Conservation (phyloP, 176 grass and related monocot genomes). For the Hordeum vulgare region DNA sequence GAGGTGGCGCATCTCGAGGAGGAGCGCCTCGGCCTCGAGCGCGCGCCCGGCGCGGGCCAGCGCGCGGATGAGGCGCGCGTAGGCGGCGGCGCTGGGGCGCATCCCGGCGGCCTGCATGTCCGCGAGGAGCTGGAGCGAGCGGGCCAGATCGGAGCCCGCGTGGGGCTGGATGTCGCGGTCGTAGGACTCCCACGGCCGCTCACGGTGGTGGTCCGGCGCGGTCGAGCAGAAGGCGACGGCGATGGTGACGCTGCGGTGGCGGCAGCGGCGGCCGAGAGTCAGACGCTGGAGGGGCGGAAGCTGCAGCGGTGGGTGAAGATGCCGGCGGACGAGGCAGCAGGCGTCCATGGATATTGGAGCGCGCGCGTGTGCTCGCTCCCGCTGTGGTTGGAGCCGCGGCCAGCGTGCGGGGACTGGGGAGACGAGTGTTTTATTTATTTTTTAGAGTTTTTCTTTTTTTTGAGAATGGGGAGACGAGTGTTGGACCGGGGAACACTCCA, state of each 20-base stretch:
- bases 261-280: background rate
- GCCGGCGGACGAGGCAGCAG: background rate
- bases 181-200: constrained; percentile 68
- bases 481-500: too few relatives aligned
- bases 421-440: too few relatives aligned
- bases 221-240: background rate
- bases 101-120: constrained; percentile 52
- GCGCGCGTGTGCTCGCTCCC: background rate
- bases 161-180: constrained; percentile 43
- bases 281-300: background rate
- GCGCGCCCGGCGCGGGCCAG: constrained; percentile 47
- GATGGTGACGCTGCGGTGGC: background rate
- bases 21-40: constrained; percentile 72
- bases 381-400: background rate
- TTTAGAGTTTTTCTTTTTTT: too few relatives aligned
- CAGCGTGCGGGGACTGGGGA: too few relatives aligned
- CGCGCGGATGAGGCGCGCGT: constrained; percentile 58
- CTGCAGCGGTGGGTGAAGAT: background rate
- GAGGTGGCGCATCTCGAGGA: constrained; percentile 61
- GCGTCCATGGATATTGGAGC: background rate
- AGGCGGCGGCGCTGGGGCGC: constrained; percentile 41
- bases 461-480: too few relatives aligned
- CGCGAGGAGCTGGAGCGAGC: constrained; percentile 45
- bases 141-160: constrained; percentile 20
- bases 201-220: constrained; percentile 20